phyloP scores from a whole-genome alignment of 768 basidiomycete genomes.

The Tylopilus balloui region DNA sequence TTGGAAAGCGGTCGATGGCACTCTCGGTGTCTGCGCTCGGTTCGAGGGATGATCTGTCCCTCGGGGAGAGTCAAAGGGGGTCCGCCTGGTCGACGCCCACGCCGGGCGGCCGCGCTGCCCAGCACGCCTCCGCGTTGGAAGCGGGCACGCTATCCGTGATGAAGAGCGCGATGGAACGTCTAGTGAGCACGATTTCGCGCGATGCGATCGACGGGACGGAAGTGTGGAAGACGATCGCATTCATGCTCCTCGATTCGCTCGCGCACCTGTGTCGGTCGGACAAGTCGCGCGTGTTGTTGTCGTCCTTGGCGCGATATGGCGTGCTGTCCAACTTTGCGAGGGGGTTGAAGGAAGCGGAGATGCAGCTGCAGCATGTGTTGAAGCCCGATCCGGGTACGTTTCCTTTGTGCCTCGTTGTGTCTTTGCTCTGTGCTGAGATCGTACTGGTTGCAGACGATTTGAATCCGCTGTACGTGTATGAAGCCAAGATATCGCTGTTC shows the following conservation, averaged over 20 bases:
- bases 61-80: constrained; percentile 36
- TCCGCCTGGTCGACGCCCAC: constrained; percentile 21
- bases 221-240: constrained; percentile 96
- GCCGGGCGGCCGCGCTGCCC: constrained; percentile 5
- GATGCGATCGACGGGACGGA: constrained; percentile 94
- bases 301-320: constrained; percentile 64
- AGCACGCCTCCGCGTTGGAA: constrained; percentile 44
- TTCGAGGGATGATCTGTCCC: constrained; percentile 38
- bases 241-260: constrained; percentile 82
- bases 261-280: constrained; percentile 67
- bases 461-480: constrained; percentile 90
- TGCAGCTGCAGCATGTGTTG: constrained; percentile 66
- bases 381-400: constrained; percentile 84
- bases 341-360: constrained; percentile 80
- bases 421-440: not conserved
- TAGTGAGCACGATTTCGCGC: constrained; percentile 70
- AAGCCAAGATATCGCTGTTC: constrained; percentile 89
- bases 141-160: constrained; percentile 61
- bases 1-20: constrained; percentile 26
- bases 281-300: constrained; percentile 59
- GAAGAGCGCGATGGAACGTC: constrained; percentile 63
- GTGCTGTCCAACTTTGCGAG: constrained; percentile 77
- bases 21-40: constrained; percentile 34
- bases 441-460: constrained; percentile 59
- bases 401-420: too few relatives aligned